Conservation (phyloP, 2,329 filamentous ascomycete genomes). For the Dothideomycetidae sp. region DNA sequence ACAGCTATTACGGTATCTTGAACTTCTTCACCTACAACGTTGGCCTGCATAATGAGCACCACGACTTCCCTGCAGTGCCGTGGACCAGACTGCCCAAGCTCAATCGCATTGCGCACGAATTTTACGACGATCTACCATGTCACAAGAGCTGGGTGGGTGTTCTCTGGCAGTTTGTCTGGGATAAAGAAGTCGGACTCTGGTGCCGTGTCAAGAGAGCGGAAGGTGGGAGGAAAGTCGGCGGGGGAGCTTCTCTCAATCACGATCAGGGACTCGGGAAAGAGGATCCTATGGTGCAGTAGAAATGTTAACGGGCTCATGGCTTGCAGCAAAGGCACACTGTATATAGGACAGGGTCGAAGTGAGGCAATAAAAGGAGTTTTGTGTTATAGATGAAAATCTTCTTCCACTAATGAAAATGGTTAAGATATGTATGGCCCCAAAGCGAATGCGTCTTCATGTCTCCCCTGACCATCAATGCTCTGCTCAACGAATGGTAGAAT, state of each 20-base stretch:
- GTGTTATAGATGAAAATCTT: too few species aligned
- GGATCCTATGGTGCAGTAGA: conserved; percentile 9
- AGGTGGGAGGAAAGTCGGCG: conserved; percentile 49
- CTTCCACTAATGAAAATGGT: too few species aligned
- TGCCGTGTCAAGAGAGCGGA: conserved; percentile 87
- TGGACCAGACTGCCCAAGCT: conserved; percentile 77
- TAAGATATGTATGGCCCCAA: too few species aligned
- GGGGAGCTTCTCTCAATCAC: conserved; percentile 27
- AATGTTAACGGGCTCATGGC: too few species aligned
- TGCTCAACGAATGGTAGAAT: too few species aligned
- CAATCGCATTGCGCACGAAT: conserved; percentile 70
- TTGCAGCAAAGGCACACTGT: too few species aligned
- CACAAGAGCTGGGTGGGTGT: conserved; percentile 87
- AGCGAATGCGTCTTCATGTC: too few species aligned
- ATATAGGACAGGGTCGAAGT: too few species aligned
- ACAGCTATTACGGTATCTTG: conserved; percentile 86
- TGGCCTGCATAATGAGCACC: conserved; percentile 94
- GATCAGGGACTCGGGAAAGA: conserved; percentile 29
- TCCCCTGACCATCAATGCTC: too few species aligned
- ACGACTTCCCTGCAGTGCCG: conserved; percentile 92
- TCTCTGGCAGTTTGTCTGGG: conserved; percentile 89
- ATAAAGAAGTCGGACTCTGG: conserved; percentile 76
- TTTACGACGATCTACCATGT: conserved; percentile 74
- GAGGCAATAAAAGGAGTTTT: too few species aligned
- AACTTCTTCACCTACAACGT: conserved; percentile 96